Evolutionary conservation across 1,284 basidiomycete species (phyloP).

Genomic region (Sporisorium graminicola): DNA sequence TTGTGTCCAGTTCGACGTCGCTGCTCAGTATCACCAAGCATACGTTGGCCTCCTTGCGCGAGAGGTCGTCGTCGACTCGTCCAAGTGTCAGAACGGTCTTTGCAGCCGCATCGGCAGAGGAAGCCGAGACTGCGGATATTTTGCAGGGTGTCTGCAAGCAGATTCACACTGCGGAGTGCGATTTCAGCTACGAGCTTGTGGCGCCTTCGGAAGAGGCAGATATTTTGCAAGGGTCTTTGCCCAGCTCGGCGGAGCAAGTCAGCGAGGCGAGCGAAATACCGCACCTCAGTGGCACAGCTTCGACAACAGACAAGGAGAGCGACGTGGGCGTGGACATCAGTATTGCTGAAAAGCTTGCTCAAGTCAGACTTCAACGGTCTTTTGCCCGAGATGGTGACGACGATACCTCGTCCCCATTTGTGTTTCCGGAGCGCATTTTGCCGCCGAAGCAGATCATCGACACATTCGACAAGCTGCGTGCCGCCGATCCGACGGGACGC

Average conservation of each 20-base stretch:
- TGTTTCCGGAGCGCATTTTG: constrained; percentile 45
- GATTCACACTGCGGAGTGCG: constrained; percentile 7
- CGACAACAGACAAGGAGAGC: not conserved
- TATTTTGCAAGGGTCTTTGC: not conserved
- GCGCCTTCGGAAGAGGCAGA: not conserved
- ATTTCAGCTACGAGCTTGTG: constrained; percentile 42
- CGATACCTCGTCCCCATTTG: constrained; percentile 15
- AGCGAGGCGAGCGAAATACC: not conserved
- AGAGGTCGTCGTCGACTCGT: not conserved
- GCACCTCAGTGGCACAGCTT: not conserved
- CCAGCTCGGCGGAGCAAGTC: not conserved
- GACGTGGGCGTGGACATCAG: not conserved
- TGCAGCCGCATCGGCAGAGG: not conserved
- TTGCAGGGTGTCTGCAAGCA: not conserved
- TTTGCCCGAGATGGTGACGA: not conserved
- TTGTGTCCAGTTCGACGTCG: constrained; percentile 18
- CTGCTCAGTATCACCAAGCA: constrained; percentile 32
- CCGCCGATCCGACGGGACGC: constrained; percentile 20
- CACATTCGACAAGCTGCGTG: constrained; percentile 49
- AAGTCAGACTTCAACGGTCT: not conserved
- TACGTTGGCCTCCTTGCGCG: constrained; percentile 18
- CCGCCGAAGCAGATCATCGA: constrained; percentile 54
- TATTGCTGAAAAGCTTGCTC: not conserved
- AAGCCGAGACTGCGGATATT: not conserved
- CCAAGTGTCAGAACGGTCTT: constrained; percentile 8